Percentiles rank a stretch among this genome's conserved stretches.
Evolutionary conservation across 345 rosid species (phyloP).

Genomic region (Dovyalis caffra): DNA sequence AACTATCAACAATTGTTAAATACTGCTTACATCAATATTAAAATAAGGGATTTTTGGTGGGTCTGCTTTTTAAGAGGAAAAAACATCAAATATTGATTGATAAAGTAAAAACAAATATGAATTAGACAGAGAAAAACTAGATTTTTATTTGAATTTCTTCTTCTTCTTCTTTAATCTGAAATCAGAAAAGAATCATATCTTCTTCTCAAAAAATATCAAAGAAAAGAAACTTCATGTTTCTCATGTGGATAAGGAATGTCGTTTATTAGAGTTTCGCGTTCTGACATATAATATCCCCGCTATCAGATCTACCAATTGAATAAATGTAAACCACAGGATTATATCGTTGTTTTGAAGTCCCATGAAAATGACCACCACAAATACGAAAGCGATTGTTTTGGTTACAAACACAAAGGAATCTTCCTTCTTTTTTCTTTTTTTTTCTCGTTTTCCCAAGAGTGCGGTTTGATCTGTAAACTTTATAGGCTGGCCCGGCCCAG

Average conservation of each 20-base stretch:
- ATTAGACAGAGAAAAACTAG: not conserved
- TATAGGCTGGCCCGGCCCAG: not conserved
- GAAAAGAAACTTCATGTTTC: not conserved
- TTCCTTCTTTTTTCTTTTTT: not conserved
- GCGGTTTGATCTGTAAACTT: not conserved
- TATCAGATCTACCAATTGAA: not conserved
- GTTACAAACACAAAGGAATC: not conserved
- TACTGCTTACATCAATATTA: not conserved
- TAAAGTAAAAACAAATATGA: not conserved
- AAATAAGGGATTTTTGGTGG: not conserved
- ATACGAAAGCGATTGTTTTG: not conserved
- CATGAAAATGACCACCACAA: slow-evolving; percentile 10
- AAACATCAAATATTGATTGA: no score
- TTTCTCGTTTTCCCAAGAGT: not conserved
- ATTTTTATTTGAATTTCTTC: not conserved
- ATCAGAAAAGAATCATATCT: not conserved
- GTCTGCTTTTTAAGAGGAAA: not conserved
- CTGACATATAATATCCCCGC: not conserved
- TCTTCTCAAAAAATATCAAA: not conserved
- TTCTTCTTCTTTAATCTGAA: not conserved
- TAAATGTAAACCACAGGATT: not conserved
- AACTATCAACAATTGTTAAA: not conserved
- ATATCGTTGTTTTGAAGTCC: slow-evolving; percentile 4
- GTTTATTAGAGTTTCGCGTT: not conserved
- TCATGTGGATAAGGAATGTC: not conserved